phyloP scores from a whole-genome alignment of 2,329 filamentous ascomycete species.

The Fusarium coffeatum region DNA sequence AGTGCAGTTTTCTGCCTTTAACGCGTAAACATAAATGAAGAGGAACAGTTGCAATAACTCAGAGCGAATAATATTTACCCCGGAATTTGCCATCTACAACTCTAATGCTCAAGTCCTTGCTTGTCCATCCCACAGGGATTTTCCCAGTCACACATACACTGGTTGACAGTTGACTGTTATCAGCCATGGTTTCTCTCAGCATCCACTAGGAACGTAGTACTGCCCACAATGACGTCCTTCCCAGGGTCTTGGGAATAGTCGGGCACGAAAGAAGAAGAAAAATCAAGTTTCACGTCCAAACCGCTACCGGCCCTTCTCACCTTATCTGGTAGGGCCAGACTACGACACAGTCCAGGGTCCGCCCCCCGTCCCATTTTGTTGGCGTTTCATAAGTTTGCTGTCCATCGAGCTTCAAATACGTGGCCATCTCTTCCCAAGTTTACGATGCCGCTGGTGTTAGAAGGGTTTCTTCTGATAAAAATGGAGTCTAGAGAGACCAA shows the following conservation, averaged over 20 bases:
- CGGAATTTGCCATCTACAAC: slow-evolving; percentile 6
- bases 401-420: slow-evolving; percentile 26
- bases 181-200: slow-evolving; percentile 1
- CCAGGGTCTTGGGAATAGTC: slow-evolving; percentile 5
- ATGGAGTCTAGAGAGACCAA: neutral
- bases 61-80: neutral
- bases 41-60: neutral
- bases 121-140: neutral
- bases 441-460: slow-evolving; percentile 15
- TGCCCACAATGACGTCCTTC: slow-evolving; percentile 27
- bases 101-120: slow-evolving; percentile 10
- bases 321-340: slow-evolving; percentile 13
- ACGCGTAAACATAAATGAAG: neutral
- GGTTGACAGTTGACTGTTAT: neutral
- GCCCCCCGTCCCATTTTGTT: slow-evolving; percentile 13
- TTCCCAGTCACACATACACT: neutral
- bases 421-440: slow-evolving; percentile 21
- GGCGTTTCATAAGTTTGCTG: slow-evolving; percentile 31
- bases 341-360: neutral
- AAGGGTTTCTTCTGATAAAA: slow-evolving; percentile 2
- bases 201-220: neutral
- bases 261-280: slow-evolving; percentile 22
- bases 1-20: neutral
- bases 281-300: slow-evolving; percentile 37
- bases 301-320: slow-evolving; percentile 24